Evolutionary conservation across 495 filamentous ascomycete species (phyloP).

Genomic region (Podospora didyma): DNA sequence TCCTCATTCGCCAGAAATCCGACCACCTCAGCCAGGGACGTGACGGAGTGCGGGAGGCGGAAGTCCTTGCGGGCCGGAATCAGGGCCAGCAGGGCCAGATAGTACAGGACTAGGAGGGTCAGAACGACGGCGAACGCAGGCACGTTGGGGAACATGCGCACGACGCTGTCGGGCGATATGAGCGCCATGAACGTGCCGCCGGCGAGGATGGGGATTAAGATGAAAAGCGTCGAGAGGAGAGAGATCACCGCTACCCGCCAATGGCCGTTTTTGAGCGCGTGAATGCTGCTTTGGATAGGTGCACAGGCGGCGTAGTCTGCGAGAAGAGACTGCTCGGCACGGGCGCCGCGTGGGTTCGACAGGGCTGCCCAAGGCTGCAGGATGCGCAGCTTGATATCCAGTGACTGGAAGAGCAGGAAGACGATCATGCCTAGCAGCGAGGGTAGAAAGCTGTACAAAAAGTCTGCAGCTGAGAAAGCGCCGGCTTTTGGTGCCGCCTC

Average conservation of each 20-base stretch:
- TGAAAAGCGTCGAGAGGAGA: slow-evolving; percentile 57
- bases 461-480: slow-evolving; percentile 81
- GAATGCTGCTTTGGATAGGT: slow-evolving; percentile 59
- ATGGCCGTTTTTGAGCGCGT: slow-evolving; percentile 61
- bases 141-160: slow-evolving; percentile 66
- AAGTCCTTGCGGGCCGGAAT: slow-evolving; percentile 54
- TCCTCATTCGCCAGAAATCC: slow-evolving; percentile 68
- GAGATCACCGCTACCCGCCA: slow-evolving; percentile 68
- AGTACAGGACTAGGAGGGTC: slow-evolving; percentile 60
- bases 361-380: slow-evolving; percentile 73
- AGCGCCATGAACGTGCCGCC: slow-evolving; percentile 82
- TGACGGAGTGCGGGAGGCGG: slow-evolving; percentile 65
- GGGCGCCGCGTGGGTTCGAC: slow-evolving; percentile 50
- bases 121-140: slow-evolving; percentile 68
- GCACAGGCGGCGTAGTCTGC: slow-evolving; percentile 65
- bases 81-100: slow-evolving; percentile 43
- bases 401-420: slow-evolving; percentile 71
- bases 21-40: slow-evolving; percentile 69
- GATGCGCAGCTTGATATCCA: slow-evolving; percentile 71
- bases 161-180: slow-evolving; percentile 49
- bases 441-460: slow-evolving; percentile 83
- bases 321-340: slow-evolving; percentile 65
- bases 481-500: slow-evolving; percentile 52
- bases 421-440: slow-evolving; percentile 68
- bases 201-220: slow-evolving; percentile 67